These are phyloP conservation scores for Phanerochaete carnosa DNA, from an alignment of 768 basidiomycete genomes.

Conservation along the genomic window DNA sequence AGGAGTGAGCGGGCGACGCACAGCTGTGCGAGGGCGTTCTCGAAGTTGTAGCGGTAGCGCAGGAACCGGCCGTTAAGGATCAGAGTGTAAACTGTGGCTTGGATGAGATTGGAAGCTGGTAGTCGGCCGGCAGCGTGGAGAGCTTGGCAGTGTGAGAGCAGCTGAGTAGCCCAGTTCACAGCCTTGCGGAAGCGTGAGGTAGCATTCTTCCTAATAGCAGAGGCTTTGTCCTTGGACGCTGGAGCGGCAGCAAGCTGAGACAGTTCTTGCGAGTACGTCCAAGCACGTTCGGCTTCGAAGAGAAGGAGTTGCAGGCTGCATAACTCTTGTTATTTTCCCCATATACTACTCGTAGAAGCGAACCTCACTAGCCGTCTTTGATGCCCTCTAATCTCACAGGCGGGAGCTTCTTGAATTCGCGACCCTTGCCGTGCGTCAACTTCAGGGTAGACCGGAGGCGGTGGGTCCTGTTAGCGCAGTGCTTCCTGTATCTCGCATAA, in stretches of 20 bases:
- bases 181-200: slow-evolving; percentile 79
- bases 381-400: slow-evolving; percentile 62
- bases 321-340: slow-evolving; percentile 6
- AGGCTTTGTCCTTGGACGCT: slow-evolving; percentile 46
- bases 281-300: slow-evolving; percentile 89
- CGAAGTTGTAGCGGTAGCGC: slow-evolving; percentile 72
- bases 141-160: slow-evolving; percentile 69
- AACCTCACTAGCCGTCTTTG: slow-evolving; percentile 80
- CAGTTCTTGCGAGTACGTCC: slow-evolving; percentile 87
- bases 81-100: slow-evolving; percentile 76
- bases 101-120: slow-evolving; percentile 55
- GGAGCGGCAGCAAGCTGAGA: slow-evolving; percentile 47
- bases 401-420: slow-evolving; percentile 85
- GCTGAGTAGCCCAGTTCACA: slow-evolving; percentile 72
- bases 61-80: slow-evolving; percentile 82
- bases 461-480: slow-evolving; percentile 89
- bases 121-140: slow-evolving; percentile 53
- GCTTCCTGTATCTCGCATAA: slow-evolving; percentile 83
- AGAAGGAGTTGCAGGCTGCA: slow-evolving; percentile 77
- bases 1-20: slow-evolving; percentile 75
- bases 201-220: slow-evolving; percentile 67
- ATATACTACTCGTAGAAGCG: neutral
- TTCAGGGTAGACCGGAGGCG: slow-evolving; percentile 81
- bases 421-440: slow-evolving; percentile 84
- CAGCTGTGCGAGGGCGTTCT: slow-evolving; percentile 71